Percentiles rank a stretch among this genome's conserved stretches.
Evolutionary conservation across 2,329 filamentous ascomycete genomes (phyloP).

Genomic region (Cytospora piceicola): DNA sequence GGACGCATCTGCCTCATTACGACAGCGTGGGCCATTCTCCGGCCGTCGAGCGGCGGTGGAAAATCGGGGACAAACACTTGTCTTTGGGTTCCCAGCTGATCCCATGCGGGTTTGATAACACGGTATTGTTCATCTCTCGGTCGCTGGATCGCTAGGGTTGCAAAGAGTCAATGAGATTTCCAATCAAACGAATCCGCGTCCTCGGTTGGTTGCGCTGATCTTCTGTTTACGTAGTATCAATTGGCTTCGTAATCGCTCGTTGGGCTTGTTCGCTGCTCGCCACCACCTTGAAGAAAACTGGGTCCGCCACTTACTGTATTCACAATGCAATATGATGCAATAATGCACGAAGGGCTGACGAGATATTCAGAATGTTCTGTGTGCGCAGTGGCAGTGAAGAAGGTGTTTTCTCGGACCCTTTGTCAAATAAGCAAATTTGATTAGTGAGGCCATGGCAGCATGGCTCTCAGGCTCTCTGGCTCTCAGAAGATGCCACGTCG

Average conservation of each 20-base stretch:
- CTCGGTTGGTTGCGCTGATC: slow-evolving; percentile 12
- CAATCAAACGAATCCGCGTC: slow-evolving; percentile 15
- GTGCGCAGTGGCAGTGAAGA: background rate
- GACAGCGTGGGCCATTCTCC: slow-evolving; percentile 5
- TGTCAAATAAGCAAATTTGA: background rate
- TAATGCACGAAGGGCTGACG: slow-evolving; percentile 10
- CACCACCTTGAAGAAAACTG: slow-evolving; percentile 14
- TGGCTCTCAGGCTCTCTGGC: too few relatives aligned
- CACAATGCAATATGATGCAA: slow-evolving; percentile 16
- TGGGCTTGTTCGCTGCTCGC: slow-evolving; percentile 13
- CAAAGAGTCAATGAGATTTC: background rate
- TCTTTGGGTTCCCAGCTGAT: slow-evolving; percentile 13
- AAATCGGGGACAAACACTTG: slow-evolving; percentile 6
- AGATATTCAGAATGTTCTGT: slow-evolving; percentile 2
- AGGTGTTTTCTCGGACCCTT: background rate
- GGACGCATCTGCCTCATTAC: slow-evolving; percentile 20
- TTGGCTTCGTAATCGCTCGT: slow-evolving; percentile 2
- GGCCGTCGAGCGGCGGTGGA: slow-evolving; percentile 5
- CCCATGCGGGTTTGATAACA: slow-evolving; percentile 3
- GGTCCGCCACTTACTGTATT: slow-evolving; percentile 1
- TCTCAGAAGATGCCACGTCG: slow-evolving; percentile 22
- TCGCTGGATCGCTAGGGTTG: slow-evolving; percentile 4
- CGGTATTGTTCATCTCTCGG: slow-evolving; percentile 8
- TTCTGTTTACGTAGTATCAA: background rate
- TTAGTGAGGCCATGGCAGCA: background rate